Evolutionary conservation across 768 basidiomycete genomes (phyloP).

Genomic region (Hygrocybe coccinea): DNA sequence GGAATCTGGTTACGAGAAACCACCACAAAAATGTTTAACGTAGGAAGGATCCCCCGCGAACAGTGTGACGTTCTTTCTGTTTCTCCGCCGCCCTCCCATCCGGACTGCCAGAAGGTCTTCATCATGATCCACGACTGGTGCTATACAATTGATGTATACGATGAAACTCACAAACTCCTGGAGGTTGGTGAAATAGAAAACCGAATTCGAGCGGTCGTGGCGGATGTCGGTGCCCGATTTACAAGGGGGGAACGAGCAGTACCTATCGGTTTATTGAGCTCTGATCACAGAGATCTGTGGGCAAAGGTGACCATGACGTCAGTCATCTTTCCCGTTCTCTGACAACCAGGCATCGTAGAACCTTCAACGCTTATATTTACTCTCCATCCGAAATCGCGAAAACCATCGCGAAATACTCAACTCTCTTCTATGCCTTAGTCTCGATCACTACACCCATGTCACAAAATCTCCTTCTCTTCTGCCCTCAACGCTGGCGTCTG

Average conservation of each 20-base stretch:
- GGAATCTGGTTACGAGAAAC: constrained; percentile 63
- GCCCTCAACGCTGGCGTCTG: constrained; percentile 15
- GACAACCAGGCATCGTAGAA: constrained; percentile 48
- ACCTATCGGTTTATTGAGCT: constrained; percentile 66
- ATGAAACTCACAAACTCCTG: constrained; percentile 33
- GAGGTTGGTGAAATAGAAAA: constrained; percentile 39
- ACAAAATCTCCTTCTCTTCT: constrained; percentile 22
- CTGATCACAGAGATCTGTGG: constrained; percentile 82
- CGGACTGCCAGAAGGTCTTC: constrained; percentile 53
- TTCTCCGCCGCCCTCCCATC: constrained; percentile 39
- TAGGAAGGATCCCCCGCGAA: constrained; percentile 65
- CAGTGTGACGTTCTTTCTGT: constrained; percentile 61
- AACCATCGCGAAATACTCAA: constrained; percentile 61
- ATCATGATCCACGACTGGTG: constrained; percentile 74
- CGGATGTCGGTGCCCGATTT: constrained; percentile 55
- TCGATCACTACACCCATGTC: constrained; percentile 67
- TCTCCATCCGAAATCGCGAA: constrained; percentile 61
- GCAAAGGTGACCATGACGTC: constrained; percentile 45
- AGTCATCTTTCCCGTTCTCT: not conserved
- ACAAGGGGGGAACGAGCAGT: constrained; percentile 51
- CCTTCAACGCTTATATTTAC: constrained; percentile 57
- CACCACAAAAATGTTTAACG: constrained; percentile 65
- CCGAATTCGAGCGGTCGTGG: constrained; percentile 41
- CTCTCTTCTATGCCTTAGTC: constrained; percentile 74
- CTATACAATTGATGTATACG: constrained; percentile 70